Conservation (phyloP, 2,329 filamentous ascomycete species). For the Ascochyta pisi region DNA sequence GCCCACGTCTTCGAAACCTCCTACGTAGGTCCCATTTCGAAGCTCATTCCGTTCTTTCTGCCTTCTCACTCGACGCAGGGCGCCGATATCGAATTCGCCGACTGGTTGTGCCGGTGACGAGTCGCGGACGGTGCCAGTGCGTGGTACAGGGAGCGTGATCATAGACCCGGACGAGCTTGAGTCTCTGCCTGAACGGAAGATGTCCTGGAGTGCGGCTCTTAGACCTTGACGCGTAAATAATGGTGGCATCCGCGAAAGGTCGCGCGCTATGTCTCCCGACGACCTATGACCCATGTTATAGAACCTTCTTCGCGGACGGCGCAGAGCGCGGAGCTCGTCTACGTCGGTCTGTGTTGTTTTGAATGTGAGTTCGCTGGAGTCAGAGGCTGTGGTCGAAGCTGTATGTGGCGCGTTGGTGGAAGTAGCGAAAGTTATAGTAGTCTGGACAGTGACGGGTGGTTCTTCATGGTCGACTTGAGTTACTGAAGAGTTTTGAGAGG, state of each 20-base stretch:
- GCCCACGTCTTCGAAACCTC: constrained; percentile 25
- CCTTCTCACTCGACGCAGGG: constrained; percentile 33
- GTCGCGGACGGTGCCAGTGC: constrained; percentile 34
- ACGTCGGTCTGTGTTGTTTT: constrained; percentile 42
- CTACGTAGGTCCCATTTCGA: constrained; percentile 23
- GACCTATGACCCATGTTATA: constrained; percentile 38
- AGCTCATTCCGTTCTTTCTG: constrained; percentile 37
- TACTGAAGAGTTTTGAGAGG: neutral
- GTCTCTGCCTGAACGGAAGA: constrained; percentile 38
- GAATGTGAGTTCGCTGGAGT: constrained; percentile 38
- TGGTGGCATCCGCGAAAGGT: constrained; percentile 23
- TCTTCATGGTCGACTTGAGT: neutral
- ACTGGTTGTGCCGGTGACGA: constrained; percentile 11
- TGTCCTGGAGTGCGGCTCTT: constrained; percentile 36
- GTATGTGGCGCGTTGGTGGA: constrained; percentile 22
- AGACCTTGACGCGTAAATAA: constrained; percentile 35
- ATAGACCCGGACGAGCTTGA: constrained; percentile 43
- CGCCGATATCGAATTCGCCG: constrained; percentile 37
- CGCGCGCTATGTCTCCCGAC: constrained; percentile 29
- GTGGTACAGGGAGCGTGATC: constrained; percentile 40
- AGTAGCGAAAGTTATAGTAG: constrained; percentile 16
- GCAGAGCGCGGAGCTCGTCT: constrained; percentile 31
- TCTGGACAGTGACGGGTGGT: constrained; percentile 15
- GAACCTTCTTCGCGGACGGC: constrained; percentile 34
- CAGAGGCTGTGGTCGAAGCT: constrained; percentile 23